Conservation (phyloP, 2,329 filamentous ascomycete species). For the Sordariomycetes sp. region DNA sequence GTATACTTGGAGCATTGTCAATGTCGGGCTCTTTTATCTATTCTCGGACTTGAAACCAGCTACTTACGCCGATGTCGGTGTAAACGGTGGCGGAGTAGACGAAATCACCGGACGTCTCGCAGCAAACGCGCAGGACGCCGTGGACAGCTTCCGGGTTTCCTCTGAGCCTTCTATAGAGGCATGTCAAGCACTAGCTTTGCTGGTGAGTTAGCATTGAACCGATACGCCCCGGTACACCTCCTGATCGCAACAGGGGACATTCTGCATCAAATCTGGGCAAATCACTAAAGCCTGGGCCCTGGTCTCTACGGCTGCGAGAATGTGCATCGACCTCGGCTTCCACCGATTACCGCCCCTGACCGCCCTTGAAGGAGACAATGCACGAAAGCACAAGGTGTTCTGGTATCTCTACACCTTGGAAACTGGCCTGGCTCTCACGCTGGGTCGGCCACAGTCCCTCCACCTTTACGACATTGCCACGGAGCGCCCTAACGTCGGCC, state of each 20-base stretch:
- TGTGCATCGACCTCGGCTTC: neutral
- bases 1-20: neutral
- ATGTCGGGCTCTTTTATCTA: neutral
- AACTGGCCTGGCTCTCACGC: neutral
- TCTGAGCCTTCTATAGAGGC: neutral
- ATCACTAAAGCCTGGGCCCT: neutral
- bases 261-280: neutral
- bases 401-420: neutral
- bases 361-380: neutral
- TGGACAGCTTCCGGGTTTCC: neutral
- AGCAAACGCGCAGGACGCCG: neutral
- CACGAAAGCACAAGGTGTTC: neutral
- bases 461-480: neutral
- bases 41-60: neutral
- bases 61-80: neutral
- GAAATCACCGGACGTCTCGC: neutral
- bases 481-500: neutral
- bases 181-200: neutral
- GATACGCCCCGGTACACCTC: no score
- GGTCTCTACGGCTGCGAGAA: neutral
- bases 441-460: neutral
- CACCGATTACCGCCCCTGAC: neutral
- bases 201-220: neutral
- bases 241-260: neutral
- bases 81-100: neutral